Base-by-base conservation (phyloP, 306 rosid species). In the Lathyrus oleraceus region DNA sequence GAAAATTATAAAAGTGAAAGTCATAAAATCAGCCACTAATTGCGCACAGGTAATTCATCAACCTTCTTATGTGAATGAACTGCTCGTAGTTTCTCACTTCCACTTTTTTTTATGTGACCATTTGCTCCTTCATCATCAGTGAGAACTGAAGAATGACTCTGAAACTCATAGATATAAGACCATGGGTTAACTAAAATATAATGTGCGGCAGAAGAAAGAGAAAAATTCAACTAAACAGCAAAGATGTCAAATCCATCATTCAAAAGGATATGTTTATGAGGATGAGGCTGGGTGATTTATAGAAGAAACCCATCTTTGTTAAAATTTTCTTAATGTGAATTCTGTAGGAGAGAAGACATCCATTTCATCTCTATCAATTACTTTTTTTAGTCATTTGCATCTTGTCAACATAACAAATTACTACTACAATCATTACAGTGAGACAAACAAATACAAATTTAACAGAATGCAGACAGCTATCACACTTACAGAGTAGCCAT, bases 61-160 rank as follows among this genome's bases (percentile, higher is more conserved):
- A 95, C 97, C 96, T 87, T 88, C 64, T 81, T 88, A 61, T 81
- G 90, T 10, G 87, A 70, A 84, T 73, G 78, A 72, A 73, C 85
- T 42, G 88, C 48, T 69, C 71, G 85, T 56, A 61, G 75, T 58
- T 83, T 87, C 81, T 81, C 92, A 63, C 28, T 67, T 76, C 85
- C 92, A 80, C 56, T 75, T 76, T 79, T 81, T 68, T 81, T 74
- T 60, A 80, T 61, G 57, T 58, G 77, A 68, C 76, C 79, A 73
- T 79, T 85, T 87, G 70, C 82, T 66, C 91, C 96, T 77, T 91
- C 95, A 74, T 95, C 99, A 69, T 91, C 95, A 3, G 95, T 91
- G 66, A 91, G 81, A 76, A 91, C 88, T 11, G 95, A 94, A 57
- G 99, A 90, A 32, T 88, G 96, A 80, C 97, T 95, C 97, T 94